Evolutionary conservation across 2,329 filamentous ascomycete genomes (phyloP), one percentile per base, ranked within the genome.

Genomic region (Colletotrichum tamarilloi): DNA sequence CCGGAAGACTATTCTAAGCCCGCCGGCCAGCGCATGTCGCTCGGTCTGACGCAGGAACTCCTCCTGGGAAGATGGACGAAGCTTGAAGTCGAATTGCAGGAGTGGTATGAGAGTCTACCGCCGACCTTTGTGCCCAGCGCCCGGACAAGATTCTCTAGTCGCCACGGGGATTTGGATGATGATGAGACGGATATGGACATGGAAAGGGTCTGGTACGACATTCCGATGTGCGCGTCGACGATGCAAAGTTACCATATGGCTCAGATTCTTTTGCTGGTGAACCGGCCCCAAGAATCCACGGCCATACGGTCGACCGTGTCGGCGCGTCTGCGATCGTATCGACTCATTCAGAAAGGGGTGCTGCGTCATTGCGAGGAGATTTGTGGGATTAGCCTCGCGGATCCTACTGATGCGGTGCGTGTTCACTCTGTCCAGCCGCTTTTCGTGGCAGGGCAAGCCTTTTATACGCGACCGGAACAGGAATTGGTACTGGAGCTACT

Each of bases 181-280:
- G 11, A 22, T 8, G 55, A 26, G 1, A 72, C 77, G 19, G 76
- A 76, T 0, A 57, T 74, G 0, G 83, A 83, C 69, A 88, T 87
- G 79, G 85, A 81, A 0, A 89, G 92, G 77, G 85, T 91, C 14
- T 93, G 91, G 90, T 92, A 91, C 79, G 87, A 87, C 65, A 84
- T 90, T 0, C 86, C 90, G 0, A 88, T 92, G 85, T 93, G 90
- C 80, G 90, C 89, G 0, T 90, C 90, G 2, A 90, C 90, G 1
- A 92, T 92, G 86, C 90, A 92, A 76, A 87, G 87, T 72, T 92
- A 91, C 75, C 89, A 92, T 76, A 92, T 92, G 83, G 89, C 89
- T 1, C 86, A 89, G 56, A 90, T 92, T 12, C 85, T 92, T 5
- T 79, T 93, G 0, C 84, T 91, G 14, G 85, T 62, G 1, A 69